These are phyloP conservation scores for Linnemannia hyalina DNA, from an alignment of 192 early-diverging fungal species.

Conservation along the genomic window DNA sequence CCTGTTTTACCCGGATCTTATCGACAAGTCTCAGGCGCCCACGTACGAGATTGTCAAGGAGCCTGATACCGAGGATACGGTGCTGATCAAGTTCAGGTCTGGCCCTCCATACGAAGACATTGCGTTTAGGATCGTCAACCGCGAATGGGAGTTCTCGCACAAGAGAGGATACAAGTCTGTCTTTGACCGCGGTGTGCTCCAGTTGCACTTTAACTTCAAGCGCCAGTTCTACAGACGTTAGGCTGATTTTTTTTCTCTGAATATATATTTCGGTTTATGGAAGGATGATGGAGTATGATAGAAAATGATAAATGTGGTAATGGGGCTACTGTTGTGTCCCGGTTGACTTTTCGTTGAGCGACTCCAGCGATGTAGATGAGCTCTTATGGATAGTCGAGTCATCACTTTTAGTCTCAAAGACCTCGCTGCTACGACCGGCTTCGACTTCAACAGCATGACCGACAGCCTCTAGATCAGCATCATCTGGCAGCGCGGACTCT, in stretches of 20 bases:
- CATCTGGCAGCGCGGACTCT: not conserved
- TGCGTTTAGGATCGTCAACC: constrained; percentile 95
- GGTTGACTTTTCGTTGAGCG: not conserved
- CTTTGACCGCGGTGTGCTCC: constrained; percentile 86
- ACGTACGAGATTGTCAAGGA: constrained; percentile 89
- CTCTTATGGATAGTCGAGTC: not conserved
- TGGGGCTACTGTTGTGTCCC: not conserved
- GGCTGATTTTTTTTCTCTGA: constrained; percentile 1
- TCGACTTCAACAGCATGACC: not conserved
- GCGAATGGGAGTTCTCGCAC: constrained; percentile 96
- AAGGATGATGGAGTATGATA: not conserved
- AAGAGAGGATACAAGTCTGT: constrained; percentile 85
- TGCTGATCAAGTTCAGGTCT: constrained; percentile 90
- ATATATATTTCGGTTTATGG: not conserved
- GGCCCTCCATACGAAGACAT: constrained; percentile 98
- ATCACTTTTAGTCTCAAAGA: not conserved
- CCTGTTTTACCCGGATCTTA: constrained; percentile 98
- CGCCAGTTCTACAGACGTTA: constrained; percentile 84
- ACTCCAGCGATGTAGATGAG: not conserved
- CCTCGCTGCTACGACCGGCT: not conserved
- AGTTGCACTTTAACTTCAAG: constrained; percentile 89
- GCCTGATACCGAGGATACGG: constrained; percentile 82
- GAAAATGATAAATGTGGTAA: no score
- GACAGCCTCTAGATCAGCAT: not conserved
- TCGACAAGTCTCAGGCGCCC: constrained; percentile 92